These are phyloP conservation scores for Sphaerostilbella broomeana DNA, from an alignment of 2,329 filamentous ascomycete species.

Conservation along the genomic window DNA sequence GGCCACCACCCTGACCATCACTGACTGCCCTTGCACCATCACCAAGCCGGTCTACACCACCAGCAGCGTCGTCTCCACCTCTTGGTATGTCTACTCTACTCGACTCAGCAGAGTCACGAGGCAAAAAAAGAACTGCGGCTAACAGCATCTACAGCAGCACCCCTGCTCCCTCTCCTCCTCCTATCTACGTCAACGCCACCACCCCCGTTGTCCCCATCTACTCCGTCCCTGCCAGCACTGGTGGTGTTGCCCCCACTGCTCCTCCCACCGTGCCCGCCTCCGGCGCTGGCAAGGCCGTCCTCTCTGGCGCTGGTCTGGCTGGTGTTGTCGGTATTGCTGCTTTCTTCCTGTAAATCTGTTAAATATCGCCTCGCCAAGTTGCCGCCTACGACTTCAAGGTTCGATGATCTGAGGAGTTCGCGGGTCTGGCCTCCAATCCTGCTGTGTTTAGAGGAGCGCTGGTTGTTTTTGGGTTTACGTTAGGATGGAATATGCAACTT, in stretches of 20 bases:
- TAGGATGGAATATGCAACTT: conserved; percentile 18
- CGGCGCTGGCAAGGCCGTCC: conserved; percentile 49
- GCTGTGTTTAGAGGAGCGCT: conserved; percentile 29
- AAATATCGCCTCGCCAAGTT: conserved; percentile 27
- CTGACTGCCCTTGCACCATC: conserved; percentile 65
- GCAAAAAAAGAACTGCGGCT: no score
- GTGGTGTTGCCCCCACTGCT: conserved; percentile 24
- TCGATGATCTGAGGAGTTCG: conserved; percentile 34
- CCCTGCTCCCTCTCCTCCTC: conserved; percentile 24
- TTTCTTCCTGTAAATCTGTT: conserved; percentile 49
- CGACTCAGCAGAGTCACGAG: conserved; percentile 9
- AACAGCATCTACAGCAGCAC: conserved; percentile 26
- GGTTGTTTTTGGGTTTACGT: conserved; percentile 26
- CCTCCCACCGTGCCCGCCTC: conserved; percentile 39
- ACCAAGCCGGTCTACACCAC: conserved; percentile 51
- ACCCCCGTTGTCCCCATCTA: conserved; percentile 24
- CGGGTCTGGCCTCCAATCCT: conserved; percentile 32
- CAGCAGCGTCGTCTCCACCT: conserved; percentile 46
- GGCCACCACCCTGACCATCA: conserved; percentile 63
- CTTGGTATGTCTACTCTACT: conserved; percentile 37
- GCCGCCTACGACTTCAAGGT: conserved; percentile 27
- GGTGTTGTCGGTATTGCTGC: conserved; percentile 55
- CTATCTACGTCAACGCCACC: conserved; percentile 29
- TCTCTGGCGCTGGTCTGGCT: conserved; percentile 54
- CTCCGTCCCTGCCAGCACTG: conserved; percentile 19